These are phyloP conservation scores for Discostella stelligeroides DNA, from an alignment of 108 stramenopile species.

Conservation along the genomic window DNA sequence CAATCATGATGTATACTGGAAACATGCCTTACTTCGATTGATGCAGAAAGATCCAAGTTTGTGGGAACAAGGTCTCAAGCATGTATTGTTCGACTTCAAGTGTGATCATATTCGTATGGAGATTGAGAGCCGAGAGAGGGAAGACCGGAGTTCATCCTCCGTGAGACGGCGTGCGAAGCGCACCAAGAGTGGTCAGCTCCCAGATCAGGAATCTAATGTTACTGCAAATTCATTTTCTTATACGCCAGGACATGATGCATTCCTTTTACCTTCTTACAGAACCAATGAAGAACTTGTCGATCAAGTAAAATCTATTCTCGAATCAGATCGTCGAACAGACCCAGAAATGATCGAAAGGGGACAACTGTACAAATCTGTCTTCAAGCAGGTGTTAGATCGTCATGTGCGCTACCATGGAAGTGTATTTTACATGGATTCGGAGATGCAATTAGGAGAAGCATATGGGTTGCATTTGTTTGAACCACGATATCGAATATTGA, in stretches of 20 bases:
- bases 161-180: constrained; percentile 32
- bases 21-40: constrained; percentile 48
- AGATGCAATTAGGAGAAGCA: constrained; percentile 44
- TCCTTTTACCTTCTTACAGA: not conserved
- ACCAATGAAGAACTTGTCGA: constrained; percentile 34
- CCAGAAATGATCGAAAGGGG: constrained; percentile 30
- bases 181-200: constrained; percentile 20
- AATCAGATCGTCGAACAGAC: constrained; percentile 28
- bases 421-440: constrained; percentile 70
- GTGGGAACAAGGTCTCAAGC: constrained; percentile 56
- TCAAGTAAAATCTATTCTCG: constrained; percentile 35
- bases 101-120: constrained; percentile 29
- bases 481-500: constrained; percentile 73
- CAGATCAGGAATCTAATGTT: constrained; percentile 8
- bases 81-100: constrained; percentile 41
- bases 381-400: constrained; percentile 47
- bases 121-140: too few species aligned
- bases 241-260: not conserved
- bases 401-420: constrained; percentile 60
- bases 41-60: constrained; percentile 25
- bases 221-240: not conserved
- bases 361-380: constrained; percentile 56
- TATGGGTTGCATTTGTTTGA: constrained; percentile 80
- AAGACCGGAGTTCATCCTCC: constrained; percentile 5
- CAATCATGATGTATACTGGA: constrained; percentile 58